Evolutionary conservation across 108 stramenopile species (phyloP).

Genomic region (Nannochloropsis salina): DNA sequence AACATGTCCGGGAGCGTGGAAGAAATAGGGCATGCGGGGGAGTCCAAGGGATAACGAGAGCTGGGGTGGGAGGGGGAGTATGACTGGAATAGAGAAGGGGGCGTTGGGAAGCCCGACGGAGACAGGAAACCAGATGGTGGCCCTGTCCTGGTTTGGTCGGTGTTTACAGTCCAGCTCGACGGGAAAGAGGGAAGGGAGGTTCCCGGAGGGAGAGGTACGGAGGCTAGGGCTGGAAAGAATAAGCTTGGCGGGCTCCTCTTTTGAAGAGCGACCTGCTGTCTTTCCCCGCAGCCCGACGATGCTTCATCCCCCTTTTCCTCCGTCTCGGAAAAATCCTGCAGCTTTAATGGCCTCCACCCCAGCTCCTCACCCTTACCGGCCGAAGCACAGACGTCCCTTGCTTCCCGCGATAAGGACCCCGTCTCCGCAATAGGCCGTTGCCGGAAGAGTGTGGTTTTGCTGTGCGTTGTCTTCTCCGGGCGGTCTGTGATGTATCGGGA

Average conservation of each 20-base stretch:
- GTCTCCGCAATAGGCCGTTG: neutral
- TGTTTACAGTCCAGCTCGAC: neutral
- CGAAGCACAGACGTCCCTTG: too few relatives aligned
- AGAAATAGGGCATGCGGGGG: neutral
- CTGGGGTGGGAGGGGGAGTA: neutral
- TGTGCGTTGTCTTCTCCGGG: slow-evolving; percentile 1
- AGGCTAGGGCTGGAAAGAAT: too few relatives aligned
- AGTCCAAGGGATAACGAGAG: neutral
- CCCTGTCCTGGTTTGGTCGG: neutral
- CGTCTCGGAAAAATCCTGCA: too few relatives aligned
- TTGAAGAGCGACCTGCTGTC: too few relatives aligned
- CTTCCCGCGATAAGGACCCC: too few relatives aligned
- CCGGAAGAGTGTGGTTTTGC: neutral
- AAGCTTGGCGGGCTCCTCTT: too few relatives aligned
- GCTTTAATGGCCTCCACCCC: too few relatives aligned
- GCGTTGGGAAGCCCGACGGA: neutral
- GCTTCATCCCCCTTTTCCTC: too few relatives aligned
- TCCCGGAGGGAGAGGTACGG: neutral
- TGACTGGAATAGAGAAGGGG: neutral
- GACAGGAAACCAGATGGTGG: neutral
- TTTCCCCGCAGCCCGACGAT: too few relatives aligned
- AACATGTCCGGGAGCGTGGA: neutral
- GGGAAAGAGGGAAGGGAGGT: neutral
- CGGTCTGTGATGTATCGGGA: neutral
- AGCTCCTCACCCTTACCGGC: too few relatives aligned